Percentiles rank a stretch among this genome's conserved stretches.
phyloP scores from a whole-genome alignment of 2,329 filamentous ascomycete genomes.

The Cercospora nicotianae region DNA sequence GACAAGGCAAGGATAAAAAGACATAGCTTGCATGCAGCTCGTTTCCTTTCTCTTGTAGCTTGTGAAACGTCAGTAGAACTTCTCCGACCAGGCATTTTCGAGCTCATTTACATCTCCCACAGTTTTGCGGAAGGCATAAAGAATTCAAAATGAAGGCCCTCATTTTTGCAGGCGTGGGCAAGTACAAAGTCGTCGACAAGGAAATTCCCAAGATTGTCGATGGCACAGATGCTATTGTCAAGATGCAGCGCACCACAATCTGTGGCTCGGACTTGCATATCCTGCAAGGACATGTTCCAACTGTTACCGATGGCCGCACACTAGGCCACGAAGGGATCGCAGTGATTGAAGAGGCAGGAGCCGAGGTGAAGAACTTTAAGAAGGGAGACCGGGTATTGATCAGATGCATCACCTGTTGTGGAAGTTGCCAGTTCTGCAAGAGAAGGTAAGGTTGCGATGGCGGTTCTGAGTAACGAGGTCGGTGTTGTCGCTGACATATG shows the following conservation, averaged over 20 bases:
- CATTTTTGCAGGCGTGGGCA: slow-evolving; percentile 30
- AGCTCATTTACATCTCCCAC: background rate
- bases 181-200: slow-evolving; percentile 33
- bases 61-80: background rate
- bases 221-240: slow-evolving; percentile 43
- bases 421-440: slow-evolving; percentile 54
- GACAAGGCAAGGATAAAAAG: background rate
- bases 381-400: slow-evolving; percentile 54
- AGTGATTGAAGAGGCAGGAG: slow-evolving; percentile 48
- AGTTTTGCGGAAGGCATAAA: background rate
- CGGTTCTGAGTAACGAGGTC: too few relatives aligned
- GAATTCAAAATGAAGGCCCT: slow-evolving; percentile 29
- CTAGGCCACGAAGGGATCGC: slow-evolving; percentile 59
- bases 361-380: slow-evolving; percentile 49
- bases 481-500: background rate
- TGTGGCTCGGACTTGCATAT: slow-evolving; percentile 55
- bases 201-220: slow-evolving; percentile 27
- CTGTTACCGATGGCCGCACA: slow-evolving; percentile 47
- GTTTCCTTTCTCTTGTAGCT: background rate
- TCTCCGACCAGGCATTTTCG: background rate
- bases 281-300: slow-evolving; percentile 55
- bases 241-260: slow-evolving; percentile 33
- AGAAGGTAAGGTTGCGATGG: slow-evolving; percentile 15
- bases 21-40: background rate
- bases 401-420: slow-evolving; percentile 51